Percentiles rank a stretch among this genome's conserved stretches.
Conservation (phyloP, 176 grass and related monocot genomes). For the Juncus inflexus region DNA sequence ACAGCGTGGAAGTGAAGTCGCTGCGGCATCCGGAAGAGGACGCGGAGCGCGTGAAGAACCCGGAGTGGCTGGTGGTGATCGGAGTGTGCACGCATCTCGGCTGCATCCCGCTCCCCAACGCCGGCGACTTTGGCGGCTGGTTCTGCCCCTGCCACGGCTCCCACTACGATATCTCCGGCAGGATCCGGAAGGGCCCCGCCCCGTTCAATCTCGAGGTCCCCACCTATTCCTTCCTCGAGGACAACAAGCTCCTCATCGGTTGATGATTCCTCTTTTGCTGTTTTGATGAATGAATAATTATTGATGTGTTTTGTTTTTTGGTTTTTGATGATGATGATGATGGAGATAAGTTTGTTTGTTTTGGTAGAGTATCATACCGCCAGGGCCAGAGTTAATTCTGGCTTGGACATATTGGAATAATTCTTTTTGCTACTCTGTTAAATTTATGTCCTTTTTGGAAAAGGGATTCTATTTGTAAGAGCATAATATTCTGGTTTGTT, state of each 20-base stretch:
- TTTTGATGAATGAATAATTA: conserved; percentile 22
- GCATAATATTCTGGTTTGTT: too few relatives aligned
- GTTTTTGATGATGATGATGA: background rate
- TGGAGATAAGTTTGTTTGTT: conserved; percentile 8
- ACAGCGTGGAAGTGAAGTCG: conserved; percentile 56
- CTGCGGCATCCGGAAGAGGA: conserved; percentile 73
- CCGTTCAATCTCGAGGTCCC: conserved; percentile 88
- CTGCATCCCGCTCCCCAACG: conserved; percentile 83
- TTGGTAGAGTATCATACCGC: conserved; percentile 15
- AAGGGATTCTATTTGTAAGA: conserved; percentile 4
- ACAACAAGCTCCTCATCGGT: conserved; percentile 80
- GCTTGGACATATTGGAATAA: conserved; percentile 28
- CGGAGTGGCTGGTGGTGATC: conserved; percentile 80
- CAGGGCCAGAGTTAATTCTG: conserved; percentile 26
- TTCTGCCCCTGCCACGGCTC: conserved; percentile 94
- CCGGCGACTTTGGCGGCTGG: conserved; percentile 82
- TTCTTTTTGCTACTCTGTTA: conserved; percentile 19
- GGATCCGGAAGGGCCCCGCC: conserved; percentile 85
- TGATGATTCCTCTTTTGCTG: conserved; percentile 48
- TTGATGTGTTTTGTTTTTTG: conserved; percentile 5
- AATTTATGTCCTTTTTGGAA: conserved; percentile 12
- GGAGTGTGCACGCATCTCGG: conserved; percentile 87
- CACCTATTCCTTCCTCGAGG: conserved; percentile 72
- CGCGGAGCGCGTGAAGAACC: conserved; percentile 68
- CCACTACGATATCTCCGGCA: conserved; percentile 78